phyloP scores from a whole-genome alignment of 2,329 filamentous ascomycete genomes.

The Colletotrichum phormii region DNA sequence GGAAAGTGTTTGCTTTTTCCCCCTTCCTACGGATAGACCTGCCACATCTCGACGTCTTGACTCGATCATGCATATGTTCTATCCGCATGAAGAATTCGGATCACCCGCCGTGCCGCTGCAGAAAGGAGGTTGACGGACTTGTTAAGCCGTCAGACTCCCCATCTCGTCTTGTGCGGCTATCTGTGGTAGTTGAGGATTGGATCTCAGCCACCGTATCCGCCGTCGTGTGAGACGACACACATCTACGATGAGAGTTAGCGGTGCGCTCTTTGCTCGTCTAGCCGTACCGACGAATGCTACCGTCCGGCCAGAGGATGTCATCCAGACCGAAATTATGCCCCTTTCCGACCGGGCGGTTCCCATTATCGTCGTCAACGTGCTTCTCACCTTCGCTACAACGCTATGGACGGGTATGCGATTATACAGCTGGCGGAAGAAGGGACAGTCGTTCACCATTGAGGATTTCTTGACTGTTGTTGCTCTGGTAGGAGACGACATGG shows the following conservation, averaged over 20 bases:
- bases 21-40: not conserved
- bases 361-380: not conserved
- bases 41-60: not conserved
- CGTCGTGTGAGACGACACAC: not conserved
- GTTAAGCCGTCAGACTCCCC: not conserved
- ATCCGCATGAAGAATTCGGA: not conserved
- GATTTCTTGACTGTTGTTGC: constrained; percentile 3
- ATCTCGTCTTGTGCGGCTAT: not conserved
- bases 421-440: constrained; percentile 4
- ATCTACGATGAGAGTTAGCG: not conserved
- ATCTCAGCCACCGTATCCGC: not conserved
- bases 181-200: not conserved
- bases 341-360: constrained; percentile 1
- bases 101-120: not conserved
- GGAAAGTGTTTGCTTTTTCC: not conserved
- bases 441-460: not conserved
- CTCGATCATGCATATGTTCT: not conserved
- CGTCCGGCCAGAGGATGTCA: not conserved
- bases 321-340: constrained; percentile 3
- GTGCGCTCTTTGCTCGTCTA: not conserved
- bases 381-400: not conserved
- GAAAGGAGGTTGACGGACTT: not conserved
- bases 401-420: constrained; percentile 5
- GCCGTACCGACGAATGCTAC: not conserved
- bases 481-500: not conserved